These are phyloP conservation scores for Colletotrichum lupini DNA, from an alignment of 2,329 filamentous ascomycete species.

Conservation along the genomic window DNA sequence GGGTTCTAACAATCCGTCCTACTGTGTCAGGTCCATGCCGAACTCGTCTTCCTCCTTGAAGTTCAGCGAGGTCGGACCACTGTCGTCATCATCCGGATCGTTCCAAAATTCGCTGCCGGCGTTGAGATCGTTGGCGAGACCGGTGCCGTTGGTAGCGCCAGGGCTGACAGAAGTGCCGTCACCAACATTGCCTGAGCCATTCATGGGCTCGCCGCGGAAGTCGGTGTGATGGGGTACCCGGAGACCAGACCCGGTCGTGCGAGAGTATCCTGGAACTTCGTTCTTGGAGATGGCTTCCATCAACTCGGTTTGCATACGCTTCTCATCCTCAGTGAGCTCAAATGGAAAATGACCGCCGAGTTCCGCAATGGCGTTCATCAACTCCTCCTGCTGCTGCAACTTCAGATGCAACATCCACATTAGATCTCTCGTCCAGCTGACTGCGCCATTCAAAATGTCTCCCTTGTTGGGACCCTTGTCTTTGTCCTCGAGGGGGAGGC, in stretches of 20 bases:
- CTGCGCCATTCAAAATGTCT: conserved; percentile 95
- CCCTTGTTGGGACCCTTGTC: conserved; percentile 99
- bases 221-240: conserved; percentile 95
- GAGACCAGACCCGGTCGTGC: conserved; percentile 84
- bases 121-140: conserved; percentile 56
- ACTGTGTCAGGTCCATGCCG: conserved; percentile 77
- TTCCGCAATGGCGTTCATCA: conserved; percentile 79
- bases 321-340: conserved; percentile 89
- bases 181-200: conserved; percentile 53
- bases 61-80: conserved; percentile 72
- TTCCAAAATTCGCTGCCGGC: conserved; percentile 71
- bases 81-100: conserved; percentile 78
- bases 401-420: conserved; percentile 97
- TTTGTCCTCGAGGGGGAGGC: conserved; percentile 93
- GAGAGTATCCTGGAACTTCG: conserved; percentile 86
- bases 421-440: conserved; percentile 95
- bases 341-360: conserved; percentile 83
- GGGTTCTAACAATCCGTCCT: conserved; percentile 33
- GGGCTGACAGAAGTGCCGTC: conserved; percentile 65
- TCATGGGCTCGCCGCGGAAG: conserved; percentile 82
- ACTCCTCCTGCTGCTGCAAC: conserved; percentile 87
- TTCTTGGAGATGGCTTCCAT: conserved; percentile 88
- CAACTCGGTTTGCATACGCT: conserved; percentile 94
- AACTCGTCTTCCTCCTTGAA: conserved; percentile 98
- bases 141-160: conserved; percentile 50